Evolutionary conservation across 768 basidiomycete species (phyloP).

Genomic region (Rhodotorula sphaerocarpa): DNA sequence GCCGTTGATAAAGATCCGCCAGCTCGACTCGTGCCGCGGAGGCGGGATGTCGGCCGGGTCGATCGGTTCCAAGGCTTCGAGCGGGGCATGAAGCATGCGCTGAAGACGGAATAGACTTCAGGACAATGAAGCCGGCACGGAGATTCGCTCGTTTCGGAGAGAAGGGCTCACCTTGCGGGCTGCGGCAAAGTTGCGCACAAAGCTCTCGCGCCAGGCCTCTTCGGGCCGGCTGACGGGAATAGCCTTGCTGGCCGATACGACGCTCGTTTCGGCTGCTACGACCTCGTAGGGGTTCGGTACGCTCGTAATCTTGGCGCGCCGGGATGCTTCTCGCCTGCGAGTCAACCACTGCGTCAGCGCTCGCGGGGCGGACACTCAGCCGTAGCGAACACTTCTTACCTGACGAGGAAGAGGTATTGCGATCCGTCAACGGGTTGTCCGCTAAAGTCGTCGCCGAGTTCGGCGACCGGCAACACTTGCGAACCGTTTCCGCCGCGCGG

Average conservation of each 20-base stretch:
- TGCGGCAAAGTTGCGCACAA: slow-evolving; percentile 23
- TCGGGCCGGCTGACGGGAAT: slow-evolving; percentile 8
- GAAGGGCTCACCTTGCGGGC: slow-evolving; percentile 11
- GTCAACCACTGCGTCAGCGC: slow-evolving; percentile 6
- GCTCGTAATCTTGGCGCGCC: slow-evolving; percentile 22
- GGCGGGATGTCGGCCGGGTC: slow-evolving; percentile 8
- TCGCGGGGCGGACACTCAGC: too few species aligned
- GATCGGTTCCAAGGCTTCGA: neutral
- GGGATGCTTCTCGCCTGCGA: slow-evolving; percentile 30
- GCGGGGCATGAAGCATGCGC: neutral
- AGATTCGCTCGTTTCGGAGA: neutral
- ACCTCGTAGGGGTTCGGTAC: slow-evolving; percentile 25
- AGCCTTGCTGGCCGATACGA: neutral
- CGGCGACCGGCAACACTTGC: slow-evolving; percentile 44
- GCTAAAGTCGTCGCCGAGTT: slow-evolving; percentile 41
- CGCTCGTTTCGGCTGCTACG: neutral
- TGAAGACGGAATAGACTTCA: neutral
- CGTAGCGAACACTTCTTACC: slow-evolving; percentile 2
- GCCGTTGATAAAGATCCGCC: slow-evolving; percentile 31
- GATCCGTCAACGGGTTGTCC: slow-evolving; percentile 42
- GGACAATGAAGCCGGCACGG: neutral
- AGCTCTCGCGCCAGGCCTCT: slow-evolving; percentile 25
- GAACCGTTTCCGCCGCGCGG: slow-evolving; percentile 35
- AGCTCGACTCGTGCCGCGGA: slow-evolving; percentile 13
- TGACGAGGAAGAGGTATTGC: slow-evolving; percentile 41